phyloP scores from a whole-genome alignment of 306 rosid genomes.

The Gastrolobium bilobum region DNA sequence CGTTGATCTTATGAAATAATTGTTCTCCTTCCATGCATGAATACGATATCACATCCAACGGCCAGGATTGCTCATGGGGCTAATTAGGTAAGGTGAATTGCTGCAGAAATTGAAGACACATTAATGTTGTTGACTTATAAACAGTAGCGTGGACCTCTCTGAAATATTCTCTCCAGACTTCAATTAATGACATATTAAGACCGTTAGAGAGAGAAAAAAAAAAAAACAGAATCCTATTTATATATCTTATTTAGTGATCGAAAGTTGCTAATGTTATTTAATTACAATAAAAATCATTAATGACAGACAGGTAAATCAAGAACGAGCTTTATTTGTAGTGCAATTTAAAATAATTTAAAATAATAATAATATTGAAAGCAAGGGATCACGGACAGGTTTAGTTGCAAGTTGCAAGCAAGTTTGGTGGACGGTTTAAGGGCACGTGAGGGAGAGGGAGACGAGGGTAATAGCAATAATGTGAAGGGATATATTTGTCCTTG shows the following conservation, averaged over 20 bases:
- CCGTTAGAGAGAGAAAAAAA: constrained; percentile 13
- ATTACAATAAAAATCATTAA: too few species aligned
- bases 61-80: not conserved
- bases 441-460: constrained; percentile 7
- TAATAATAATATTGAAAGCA: not conserved
- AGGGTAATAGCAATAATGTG: constrained; percentile 32
- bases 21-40: not conserved
- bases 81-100: constrained; percentile 3
- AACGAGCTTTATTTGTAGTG: not conserved
- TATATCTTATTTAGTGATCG: not conserved
- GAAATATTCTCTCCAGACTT: constrained; percentile 12
- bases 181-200: constrained; percentile 20
- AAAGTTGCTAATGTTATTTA: too few species aligned
- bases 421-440: not conserved
- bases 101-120: constrained; percentile 43
- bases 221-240: not conserved
- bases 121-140: constrained; percentile 32
- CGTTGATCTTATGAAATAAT: not conserved
- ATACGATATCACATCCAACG: constrained; percentile 22
- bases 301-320: not conserved
- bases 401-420: not conserved
- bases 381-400: not conserved
- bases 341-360: too few species aligned
- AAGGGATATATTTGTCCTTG: constrained; percentile 31
- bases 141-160: constrained; percentile 17